Percentiles rank a stretch among this genome's conserved stretches.
phyloP scores from a whole-genome alignment of 768 basidiomycete species.

The Pleurotus sapidus region DNA sequence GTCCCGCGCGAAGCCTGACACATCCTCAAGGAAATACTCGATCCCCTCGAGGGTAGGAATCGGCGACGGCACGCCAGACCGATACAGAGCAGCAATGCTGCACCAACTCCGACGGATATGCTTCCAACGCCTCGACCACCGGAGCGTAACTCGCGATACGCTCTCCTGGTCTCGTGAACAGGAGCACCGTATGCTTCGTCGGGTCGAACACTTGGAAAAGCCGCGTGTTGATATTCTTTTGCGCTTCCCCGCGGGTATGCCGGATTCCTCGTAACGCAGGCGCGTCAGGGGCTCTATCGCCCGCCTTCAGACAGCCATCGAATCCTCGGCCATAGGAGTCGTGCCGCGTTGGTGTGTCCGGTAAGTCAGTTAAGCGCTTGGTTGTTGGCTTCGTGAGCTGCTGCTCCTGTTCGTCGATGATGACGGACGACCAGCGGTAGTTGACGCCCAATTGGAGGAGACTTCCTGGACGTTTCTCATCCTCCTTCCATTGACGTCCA shows the following conservation, averaged over 20 bases:
- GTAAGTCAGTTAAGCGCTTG: not conserved
- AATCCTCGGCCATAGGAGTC: conserved; percentile 20
- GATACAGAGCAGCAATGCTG: conserved; percentile 8
- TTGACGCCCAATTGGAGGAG: conserved; percentile 31
- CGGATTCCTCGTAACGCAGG: conserved; percentile 21
- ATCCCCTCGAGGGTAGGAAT: conserved; percentile 9
- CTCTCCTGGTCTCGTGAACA: conserved; percentile 26
- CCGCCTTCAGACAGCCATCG: conserved; percentile 30
- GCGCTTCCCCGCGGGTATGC: conserved; percentile 12
- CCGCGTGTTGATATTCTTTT: conserved; percentile 11
- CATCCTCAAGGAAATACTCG: conserved; percentile 31
- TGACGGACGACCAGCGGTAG: conserved; percentile 30
- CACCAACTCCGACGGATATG: conserved; percentile 6
- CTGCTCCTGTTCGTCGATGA: conserved; percentile 30
- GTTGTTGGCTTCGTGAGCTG: conserved; percentile 7
- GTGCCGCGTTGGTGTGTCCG: not conserved
- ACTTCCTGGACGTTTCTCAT: conserved; percentile 8
- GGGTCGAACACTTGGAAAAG: conserved; percentile 34
- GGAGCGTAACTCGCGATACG: conserved; percentile 1
- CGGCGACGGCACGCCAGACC: conserved; percentile 13
- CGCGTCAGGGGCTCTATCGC: conserved; percentile 45
- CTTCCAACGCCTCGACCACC: conserved; percentile 14
- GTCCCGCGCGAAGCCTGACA: conserved; percentile 32
- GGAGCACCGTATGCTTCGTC: conserved; percentile 36
- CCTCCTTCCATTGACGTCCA: not conserved